A percentile compares a stretch with the other conserved stretches of the same genome.
Conservation (phyloP, 139 green algal species). For the Chlorella sp. region DNA sequence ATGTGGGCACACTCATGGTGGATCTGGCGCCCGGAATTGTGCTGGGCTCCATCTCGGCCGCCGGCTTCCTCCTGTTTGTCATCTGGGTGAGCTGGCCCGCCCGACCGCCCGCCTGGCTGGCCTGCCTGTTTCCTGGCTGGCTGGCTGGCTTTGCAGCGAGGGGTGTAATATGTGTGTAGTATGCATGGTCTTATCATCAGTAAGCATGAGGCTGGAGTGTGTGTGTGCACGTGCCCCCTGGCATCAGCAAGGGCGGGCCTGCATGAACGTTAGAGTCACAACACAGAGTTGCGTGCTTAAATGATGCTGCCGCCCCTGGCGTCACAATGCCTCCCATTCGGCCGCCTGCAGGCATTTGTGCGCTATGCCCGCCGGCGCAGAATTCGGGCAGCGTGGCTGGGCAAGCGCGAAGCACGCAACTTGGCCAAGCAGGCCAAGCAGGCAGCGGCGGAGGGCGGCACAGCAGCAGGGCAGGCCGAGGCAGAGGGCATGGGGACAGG, state of each 20-base stretch:
- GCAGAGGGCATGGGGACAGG: background rate
- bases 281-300: background rate
- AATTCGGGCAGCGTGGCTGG: background rate
- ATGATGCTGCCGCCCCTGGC: background rate
- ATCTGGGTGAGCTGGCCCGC: background rate
- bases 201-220: no score
- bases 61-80: background rate
- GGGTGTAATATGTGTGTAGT: no score
- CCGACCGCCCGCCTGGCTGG: background rate
- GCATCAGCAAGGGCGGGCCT: background rate
- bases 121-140: background rate
- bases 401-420: background rate
- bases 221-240: background rate
- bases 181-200: no score
- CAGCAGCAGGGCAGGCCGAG: background rate
- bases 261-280: no score
- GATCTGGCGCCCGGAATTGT: constrained; percentile 9
- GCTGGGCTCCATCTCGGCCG: background rate
- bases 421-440: background rate
- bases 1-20: constrained; percentile 4
- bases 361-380: background rate
- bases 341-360: background rate
- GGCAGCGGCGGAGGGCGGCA: background rate
- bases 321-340: background rate
- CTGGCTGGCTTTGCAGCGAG: background rate